phyloP scores from a whole-genome alignment of 331 rosid genomes.

The Arachis monticola region DNA sequence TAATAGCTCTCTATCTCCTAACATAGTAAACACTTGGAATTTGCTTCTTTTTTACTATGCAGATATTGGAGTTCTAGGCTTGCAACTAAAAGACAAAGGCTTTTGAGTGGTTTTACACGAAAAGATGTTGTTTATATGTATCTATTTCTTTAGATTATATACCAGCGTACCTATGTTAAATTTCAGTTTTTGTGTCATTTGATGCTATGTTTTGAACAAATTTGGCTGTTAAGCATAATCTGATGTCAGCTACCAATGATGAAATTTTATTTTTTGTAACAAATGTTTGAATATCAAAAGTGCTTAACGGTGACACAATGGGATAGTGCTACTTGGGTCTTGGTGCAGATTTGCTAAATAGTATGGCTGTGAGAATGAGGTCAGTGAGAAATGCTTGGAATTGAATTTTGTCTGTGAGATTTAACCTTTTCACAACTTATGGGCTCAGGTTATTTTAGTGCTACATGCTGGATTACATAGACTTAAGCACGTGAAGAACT shows the following conservation, averaged over 20 bases:
- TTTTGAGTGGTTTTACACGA: constrained; percentile 66
- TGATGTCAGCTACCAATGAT: constrained; percentile 26
- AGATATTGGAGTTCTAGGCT: constrained; percentile 98
- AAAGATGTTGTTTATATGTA: constrained; percentile 83
- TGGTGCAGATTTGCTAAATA: not conserved
- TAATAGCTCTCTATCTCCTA: not conserved
- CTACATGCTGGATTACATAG: not conserved
- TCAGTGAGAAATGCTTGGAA: constrained; percentile 9
- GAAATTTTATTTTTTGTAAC: constrained; percentile 20
- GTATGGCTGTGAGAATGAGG: not conserved
- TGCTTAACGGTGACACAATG: not conserved
- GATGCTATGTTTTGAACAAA: constrained; percentile 9
- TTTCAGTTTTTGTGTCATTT: constrained; percentile 20
- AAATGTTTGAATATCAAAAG: constrained; percentile 6
- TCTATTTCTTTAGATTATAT: constrained; percentile 12
- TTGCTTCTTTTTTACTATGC: constrained; percentile 39
- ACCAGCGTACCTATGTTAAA: constrained; percentile 16
- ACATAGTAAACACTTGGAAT: not conserved
- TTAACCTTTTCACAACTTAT: constrained; percentile 8
- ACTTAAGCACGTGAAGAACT: constrained; percentile 1
- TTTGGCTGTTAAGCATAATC: constrained; percentile 34
- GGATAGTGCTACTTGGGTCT: constrained; percentile 1
- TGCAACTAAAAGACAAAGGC: constrained; percentile 90
- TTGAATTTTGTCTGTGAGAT: not conserved
- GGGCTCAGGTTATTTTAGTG: constrained; percentile 6